Conservation (phyloP, 805 yeast genomes). For the Komagataella mondaviorum region DNA sequence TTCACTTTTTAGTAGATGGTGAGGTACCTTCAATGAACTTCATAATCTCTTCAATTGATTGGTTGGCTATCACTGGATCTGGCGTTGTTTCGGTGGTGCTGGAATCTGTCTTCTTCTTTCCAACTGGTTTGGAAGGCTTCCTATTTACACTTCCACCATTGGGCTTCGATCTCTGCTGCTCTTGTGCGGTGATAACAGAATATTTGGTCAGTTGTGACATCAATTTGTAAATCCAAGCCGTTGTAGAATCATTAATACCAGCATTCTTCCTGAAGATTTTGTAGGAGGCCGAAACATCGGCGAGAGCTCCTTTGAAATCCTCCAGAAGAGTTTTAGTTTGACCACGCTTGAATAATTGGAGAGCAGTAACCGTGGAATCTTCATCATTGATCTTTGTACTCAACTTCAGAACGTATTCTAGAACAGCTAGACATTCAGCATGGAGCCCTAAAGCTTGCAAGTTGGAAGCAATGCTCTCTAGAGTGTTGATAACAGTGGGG, state of each 20-base stretch:
- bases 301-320: conserved; percentile 42
- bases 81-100: conserved; percentile 16
- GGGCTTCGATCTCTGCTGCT: conserved; percentile 20
- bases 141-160: conserved; percentile 8
- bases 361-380: conserved; percentile 46
- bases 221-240: conserved; percentile 60
- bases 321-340: conserved; percentile 40
- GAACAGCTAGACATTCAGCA: conserved; percentile 36
- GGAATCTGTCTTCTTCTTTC: conserved; percentile 11
- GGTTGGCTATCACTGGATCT: conserved; percentile 43
- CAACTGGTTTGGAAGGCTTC: conserved; percentile 7
- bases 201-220: conserved; percentile 39
- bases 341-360: conserved; percentile 56
- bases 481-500: conserved; percentile 55
- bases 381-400: conserved; percentile 41
- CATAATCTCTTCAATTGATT: conserved; percentile 63
- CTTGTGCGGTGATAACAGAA: conserved; percentile 29
- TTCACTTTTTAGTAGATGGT: conserved; percentile 15
- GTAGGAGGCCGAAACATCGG: conserved; percentile 41
- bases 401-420: conserved; percentile 36
- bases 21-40: conserved; percentile 54
- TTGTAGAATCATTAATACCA: conserved; percentile 55
- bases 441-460: conserved; percentile 38
- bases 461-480: conserved; percentile 46
- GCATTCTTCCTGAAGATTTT: conserved; percentile 39